Evolutionary conservation across 441 rosid species (phyloP).

Genomic region (Gossypium davidsonii): DNA sequence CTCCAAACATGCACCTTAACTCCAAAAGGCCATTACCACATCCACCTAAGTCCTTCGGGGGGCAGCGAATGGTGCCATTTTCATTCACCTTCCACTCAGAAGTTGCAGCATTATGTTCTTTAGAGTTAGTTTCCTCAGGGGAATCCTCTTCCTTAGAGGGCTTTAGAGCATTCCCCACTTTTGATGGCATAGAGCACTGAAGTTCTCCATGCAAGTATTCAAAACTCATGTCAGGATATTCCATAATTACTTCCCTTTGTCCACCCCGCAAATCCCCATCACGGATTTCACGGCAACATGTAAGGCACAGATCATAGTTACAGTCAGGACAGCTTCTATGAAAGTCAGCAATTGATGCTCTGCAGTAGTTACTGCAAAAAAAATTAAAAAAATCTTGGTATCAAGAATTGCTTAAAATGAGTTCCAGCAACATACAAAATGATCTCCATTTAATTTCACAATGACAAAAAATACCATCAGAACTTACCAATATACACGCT

Average conservation of each 20-base stretch:
- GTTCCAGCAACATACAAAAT: not conserved
- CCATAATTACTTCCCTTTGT: slow-evolving; percentile 27
- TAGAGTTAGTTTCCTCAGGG: not conserved
- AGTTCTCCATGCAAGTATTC: slow-evolving; percentile 51
- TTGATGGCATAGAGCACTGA: not conserved
- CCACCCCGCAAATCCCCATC: slow-evolving; percentile 47
- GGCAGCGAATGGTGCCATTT: slow-evolving; percentile 54
- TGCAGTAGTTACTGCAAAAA: slow-evolving; percentile 58
- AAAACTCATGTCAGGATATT: slow-evolving; percentile 28
- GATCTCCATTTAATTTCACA: not conserved
- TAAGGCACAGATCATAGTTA: slow-evolving; percentile 62
- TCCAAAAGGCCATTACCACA: slow-evolving; percentile 49
- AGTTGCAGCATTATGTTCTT: slow-evolving; percentile 13
- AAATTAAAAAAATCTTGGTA: not conserved
- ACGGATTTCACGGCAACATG: slow-evolving; percentile 77
- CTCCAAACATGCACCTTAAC: slow-evolving; percentile 42
- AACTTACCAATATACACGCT: slow-evolving; percentile 46
- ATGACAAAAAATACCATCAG: not conserved
- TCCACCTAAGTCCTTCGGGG: slow-evolving; percentile 25
- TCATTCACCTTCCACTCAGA: slow-evolving; percentile 52
- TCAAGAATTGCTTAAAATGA: not conserved
- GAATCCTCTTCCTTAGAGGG: not conserved
- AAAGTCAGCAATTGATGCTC: slow-evolving; percentile 64
- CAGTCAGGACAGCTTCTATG: slow-evolving; percentile 76
- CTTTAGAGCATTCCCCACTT: not conserved